Conservation (phyloP, 768 basidiomycete species). For the Psilocybe subaeruginosa region DNA sequence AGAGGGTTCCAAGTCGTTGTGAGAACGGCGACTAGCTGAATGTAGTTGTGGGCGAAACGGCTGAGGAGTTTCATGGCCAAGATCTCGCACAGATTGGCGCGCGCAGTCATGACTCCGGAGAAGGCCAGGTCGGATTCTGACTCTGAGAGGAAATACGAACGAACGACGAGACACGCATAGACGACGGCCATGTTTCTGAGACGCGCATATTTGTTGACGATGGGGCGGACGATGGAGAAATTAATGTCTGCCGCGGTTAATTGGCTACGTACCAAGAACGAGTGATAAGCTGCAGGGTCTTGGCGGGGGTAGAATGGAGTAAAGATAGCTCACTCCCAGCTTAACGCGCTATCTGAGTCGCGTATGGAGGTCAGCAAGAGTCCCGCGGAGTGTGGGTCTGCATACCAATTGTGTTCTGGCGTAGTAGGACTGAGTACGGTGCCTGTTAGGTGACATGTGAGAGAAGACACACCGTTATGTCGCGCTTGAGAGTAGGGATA, state of each 20-base stretch:
- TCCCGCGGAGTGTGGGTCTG: slow-evolving; percentile 9
- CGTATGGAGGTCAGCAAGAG: slow-evolving; percentile 11
- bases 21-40: slow-evolving; percentile 79
- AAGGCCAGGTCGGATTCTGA: slow-evolving; percentile 76
- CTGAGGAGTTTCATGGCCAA: slow-evolving; percentile 86
- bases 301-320: slow-evolving; percentile 1
- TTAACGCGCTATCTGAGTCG: slow-evolving; percentile 65
- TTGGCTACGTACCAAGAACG: slow-evolving; percentile 50
- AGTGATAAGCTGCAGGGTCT: background rate
- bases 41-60: slow-evolving; percentile 70
- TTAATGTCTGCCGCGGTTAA: slow-evolving; percentile 83
- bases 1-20: slow-evolving; percentile 87
- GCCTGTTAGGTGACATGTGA: slow-evolving; percentile 4
- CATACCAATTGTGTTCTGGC: slow-evolving; percentile 48
- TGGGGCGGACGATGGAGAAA: slow-evolving; percentile 75
- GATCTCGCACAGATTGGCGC: slow-evolving; percentile 84
- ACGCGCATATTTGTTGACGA: slow-evolving; percentile 78
- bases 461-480: slow-evolving; percentile 59
- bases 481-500: slow-evolving; percentile 70
- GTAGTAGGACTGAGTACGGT: background rate
- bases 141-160: slow-evolving; percentile 76
- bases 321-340: slow-evolving; percentile 70
- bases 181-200: slow-evolving; percentile 76
- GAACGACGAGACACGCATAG: slow-evolving; percentile 77
- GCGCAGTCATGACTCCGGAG: slow-evolving; percentile 66